phyloP scores from a whole-genome alignment of 106 monocot genomes.

The Posidonia australis region DNA sequence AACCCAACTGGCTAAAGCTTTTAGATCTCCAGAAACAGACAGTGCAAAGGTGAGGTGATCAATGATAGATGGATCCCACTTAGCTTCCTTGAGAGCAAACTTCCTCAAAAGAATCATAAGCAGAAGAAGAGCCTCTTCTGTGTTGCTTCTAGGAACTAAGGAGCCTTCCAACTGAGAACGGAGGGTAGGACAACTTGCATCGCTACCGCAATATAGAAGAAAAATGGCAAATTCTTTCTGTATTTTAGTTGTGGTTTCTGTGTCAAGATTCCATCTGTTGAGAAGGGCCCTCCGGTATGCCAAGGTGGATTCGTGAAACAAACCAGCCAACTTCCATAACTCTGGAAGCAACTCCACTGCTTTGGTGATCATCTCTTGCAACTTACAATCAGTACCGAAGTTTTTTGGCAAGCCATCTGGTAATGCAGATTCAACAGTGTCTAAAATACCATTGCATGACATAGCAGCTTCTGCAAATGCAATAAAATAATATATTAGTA shows the following conservation, averaged over 20 bases:
- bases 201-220: slow-evolving; percentile 77
- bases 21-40: slow-evolving; percentile 54
- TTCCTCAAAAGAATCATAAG: slow-evolving; percentile 68
- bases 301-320: slow-evolving; percentile 39
- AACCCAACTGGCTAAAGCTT: slow-evolving; percentile 36
- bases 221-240: slow-evolving; percentile 85
- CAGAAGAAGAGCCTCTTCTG: slow-evolving; percentile 85
- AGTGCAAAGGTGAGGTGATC: slow-evolving; percentile 79
- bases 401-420: slow-evolving; percentile 41
- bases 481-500: not conserved
- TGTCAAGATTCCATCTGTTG: slow-evolving; percentile 59
- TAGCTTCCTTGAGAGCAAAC: slow-evolving; percentile 35
- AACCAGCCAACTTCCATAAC: slow-evolving; percentile 56
- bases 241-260: slow-evolving; percentile 31
- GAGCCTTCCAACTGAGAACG: slow-evolving; percentile 53
- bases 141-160: slow-evolving; percentile 62
- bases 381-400: slow-evolving; percentile 44
- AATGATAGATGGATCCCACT: slow-evolving; percentile 68
- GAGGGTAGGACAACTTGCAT: slow-evolving; percentile 56
- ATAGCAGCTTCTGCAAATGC: slow-evolving; percentile 73
- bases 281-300: slow-evolving; percentile 69
- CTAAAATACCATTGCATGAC: slow-evolving; percentile 62
- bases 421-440: slow-evolving; percentile 60
- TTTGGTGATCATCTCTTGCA: slow-evolving; percentile 54
- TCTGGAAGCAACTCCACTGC: slow-evolving; percentile 76